phyloP scores from a whole-genome alignment of 371 early-diverging fungal species.

The Fennellomyces sp. region DNA sequence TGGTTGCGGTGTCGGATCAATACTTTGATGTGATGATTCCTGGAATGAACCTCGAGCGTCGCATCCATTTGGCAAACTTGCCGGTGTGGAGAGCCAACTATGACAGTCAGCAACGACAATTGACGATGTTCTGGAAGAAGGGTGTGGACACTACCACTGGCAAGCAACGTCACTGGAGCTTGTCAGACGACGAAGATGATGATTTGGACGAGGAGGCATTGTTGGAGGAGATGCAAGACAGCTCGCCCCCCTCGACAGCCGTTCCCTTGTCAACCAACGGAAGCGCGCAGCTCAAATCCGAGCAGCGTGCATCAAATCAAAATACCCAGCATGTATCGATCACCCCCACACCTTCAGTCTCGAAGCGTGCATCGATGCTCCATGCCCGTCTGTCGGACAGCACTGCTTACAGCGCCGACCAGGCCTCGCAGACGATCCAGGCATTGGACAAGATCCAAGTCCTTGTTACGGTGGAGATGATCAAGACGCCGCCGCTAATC shows the following conservation, averaged over 20 bases:
- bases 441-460: conserved; percentile 66
- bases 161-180: conserved; percentile 26
- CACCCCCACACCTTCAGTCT: conserved; percentile 4
- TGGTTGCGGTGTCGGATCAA: conserved; percentile 42
- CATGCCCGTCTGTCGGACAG: conserved; percentile 41
- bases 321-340: not conserved
- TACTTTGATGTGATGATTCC: conserved; percentile 64
- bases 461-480: conserved; percentile 61
- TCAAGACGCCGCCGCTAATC: conserved; percentile 71
- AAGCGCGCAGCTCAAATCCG: not conserved
- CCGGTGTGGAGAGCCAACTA: conserved; percentile 43
- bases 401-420: conserved; percentile 40
- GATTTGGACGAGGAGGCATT: conserved; percentile 34
- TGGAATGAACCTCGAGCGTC: conserved; percentile 60
- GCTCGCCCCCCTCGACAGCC: not conserved
- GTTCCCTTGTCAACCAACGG: not conserved
- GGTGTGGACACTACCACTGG: conserved; percentile 41
- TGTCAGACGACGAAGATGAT: conserved; percentile 40
- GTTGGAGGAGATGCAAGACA: conserved; percentile 29
- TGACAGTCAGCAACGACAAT: conserved; percentile 31
- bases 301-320: not conserved
- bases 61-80: conserved; percentile 41
- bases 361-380: conserved; percentile 41
- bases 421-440: conserved; percentile 60
- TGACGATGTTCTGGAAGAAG: conserved; percentile 58